These are phyloP conservation scores for Fraxinus excelsior DNA, from an alignment of 257 asterid species.

Conservation along the genomic window DNA sequence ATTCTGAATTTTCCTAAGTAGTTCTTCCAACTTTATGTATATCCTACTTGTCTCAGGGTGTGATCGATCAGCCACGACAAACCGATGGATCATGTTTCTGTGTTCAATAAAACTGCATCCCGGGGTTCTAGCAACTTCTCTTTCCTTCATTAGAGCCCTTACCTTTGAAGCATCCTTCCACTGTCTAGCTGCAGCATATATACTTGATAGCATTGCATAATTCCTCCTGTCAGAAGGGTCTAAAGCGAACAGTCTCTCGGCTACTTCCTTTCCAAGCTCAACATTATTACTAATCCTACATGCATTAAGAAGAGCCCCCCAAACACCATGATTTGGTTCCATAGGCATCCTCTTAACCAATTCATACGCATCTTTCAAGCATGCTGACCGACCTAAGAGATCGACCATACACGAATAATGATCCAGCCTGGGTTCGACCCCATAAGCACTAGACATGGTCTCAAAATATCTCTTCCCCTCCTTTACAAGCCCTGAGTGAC, in stretches of 20 bases:
- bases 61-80: too few species aligned
- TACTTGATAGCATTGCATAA: constrained; percentile 6
- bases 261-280: background rate
- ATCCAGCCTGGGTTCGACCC: constrained; percentile 1
- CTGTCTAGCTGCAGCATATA: constrained; percentile 7
- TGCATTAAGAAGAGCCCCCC: constrained; percentile 15
- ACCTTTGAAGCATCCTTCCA: constrained; percentile 5
- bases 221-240: background rate
- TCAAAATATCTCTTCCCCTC: constrained; percentile 16
- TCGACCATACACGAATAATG: constrained; percentile 18
- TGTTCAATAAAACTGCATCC: constrained; percentile 9
- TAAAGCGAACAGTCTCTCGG: background rate
- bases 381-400: constrained; percentile 13
- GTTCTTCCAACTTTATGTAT: too few species aligned
- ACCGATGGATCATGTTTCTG: background rate
- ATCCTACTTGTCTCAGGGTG: too few species aligned
- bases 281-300: constrained; percentile 6
- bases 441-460: background rate
- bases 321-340: constrained; percentile 16
- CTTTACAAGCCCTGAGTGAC: constrained; percentile 9
- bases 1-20: too few species aligned
- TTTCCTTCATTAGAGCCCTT: constrained; percentile 9
- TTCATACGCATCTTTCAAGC: background rate
- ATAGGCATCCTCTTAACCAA: constrained; percentile 12
- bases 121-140: background rate